Conservation (phyloP, 352 stramenopile species). For the Globisporangium megalacanthum region DNA sequence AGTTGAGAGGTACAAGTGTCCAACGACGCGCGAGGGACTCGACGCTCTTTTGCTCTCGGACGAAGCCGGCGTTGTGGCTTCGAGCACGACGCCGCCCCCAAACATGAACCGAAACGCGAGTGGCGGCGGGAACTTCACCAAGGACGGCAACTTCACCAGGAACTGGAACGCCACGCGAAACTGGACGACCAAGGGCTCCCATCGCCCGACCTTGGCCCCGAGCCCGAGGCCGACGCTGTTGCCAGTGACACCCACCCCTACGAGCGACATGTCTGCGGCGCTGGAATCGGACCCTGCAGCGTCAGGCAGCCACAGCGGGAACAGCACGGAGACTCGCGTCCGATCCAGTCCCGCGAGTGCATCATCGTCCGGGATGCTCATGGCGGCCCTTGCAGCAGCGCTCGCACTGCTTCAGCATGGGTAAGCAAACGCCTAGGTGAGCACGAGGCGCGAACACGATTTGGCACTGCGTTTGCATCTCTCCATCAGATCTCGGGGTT, state of each 20-base stretch:
- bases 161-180: background rate
- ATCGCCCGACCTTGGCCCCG: no score
- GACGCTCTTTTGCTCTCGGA: background rate
- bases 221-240: no score
- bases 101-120: background rate
- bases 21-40: background rate
- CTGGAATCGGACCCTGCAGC: background rate
- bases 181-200: no score
- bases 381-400: background rate
- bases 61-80: background rate
- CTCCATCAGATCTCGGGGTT: background rate
- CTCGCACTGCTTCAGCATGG: constrained; percentile 5
- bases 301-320: background rate
- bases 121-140: background rate
- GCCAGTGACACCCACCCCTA: no score
- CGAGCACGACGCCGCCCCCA: background rate
- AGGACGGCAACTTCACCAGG: background rate
- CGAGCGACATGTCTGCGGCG: no score
- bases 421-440: constrained; percentile 11
- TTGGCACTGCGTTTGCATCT: constrained; percentile 20
- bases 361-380: background rate
- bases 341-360: background rate
- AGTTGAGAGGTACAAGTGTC: constrained; percentile 4
- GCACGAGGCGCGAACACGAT: constrained; percentile 8
- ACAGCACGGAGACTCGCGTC: background rate